phyloP scores from a whole-genome alignment of 192 early-diverging fungal species.

The Piromyces finnis region DNA sequence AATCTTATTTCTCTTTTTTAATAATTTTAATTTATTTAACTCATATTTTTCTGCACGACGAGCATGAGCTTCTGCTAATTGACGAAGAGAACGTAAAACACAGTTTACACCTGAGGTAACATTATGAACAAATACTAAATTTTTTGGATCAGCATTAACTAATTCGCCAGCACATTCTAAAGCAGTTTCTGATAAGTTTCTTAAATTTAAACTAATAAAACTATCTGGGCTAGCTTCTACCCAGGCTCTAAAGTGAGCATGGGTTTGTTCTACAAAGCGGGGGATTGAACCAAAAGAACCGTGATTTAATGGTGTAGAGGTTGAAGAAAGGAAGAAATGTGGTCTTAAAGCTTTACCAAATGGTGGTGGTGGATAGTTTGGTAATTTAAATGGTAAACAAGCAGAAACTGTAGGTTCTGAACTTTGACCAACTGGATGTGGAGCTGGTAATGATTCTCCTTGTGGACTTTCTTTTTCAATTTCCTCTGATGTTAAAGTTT shows the following conservation, averaged over 20 bases:
- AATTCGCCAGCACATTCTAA: slow-evolving; percentile 15
- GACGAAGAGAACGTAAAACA: slow-evolving; percentile 5
- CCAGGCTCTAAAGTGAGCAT: slow-evolving; percentile 2
- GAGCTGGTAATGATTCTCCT: neutral
- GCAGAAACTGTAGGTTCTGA: neutral
- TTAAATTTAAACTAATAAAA: slow-evolving; percentile 24
- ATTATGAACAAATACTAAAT: slow-evolving; percentile 37
- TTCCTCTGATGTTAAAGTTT: neutral
- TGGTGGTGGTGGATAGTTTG: neutral
- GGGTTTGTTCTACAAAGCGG: slow-evolving; percentile 3
- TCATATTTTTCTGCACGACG: neutral
- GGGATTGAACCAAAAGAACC: slow-evolving; percentile 38
- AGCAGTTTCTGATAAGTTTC: slow-evolving; percentile 6
- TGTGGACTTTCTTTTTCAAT: neutral
- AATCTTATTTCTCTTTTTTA: slow-evolving; percentile 7
- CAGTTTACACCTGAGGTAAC: slow-evolving; percentile 33
- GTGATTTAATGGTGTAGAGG: slow-evolving; percentile 34
- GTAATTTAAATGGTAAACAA: neutral
- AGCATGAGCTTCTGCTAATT: neutral
- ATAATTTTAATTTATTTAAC: slow-evolving; percentile 3
- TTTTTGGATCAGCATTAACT: slow-evolving; percentile 22
- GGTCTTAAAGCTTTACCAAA: neutral
- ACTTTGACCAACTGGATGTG: neutral
- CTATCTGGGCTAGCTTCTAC: slow-evolving; percentile 22
- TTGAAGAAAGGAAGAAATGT: slow-evolving; percentile 23